A percentile compares a stretch with the other conserved stretches of the same genome.
phyloP scores from a whole-genome alignment of 1,284 basidiomycete genomes.

The Nidula niveotomentosa region DNA sequence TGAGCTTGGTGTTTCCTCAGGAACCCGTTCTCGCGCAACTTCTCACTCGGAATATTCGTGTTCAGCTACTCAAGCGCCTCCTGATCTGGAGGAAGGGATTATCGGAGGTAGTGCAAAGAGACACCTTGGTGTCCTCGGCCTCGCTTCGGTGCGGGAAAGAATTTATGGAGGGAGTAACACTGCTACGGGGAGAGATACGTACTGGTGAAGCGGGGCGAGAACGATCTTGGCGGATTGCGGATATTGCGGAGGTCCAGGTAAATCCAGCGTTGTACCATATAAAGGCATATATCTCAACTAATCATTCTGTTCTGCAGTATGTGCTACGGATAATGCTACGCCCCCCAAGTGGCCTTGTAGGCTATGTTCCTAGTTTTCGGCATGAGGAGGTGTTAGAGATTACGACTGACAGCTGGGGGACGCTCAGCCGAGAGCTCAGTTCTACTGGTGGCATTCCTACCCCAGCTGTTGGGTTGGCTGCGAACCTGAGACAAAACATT shows the following conservation, averaged over 20 bases:
- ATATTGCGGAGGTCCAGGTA: conserved; percentile 21
- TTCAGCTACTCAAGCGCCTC: conserved; percentile 38
- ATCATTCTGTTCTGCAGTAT: conserved; percentile 26
- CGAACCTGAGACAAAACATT: conserved; percentile 7
- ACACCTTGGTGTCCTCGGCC: conserved; percentile 15
- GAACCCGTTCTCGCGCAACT: conserved; percentile 37
- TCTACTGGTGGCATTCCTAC: conserved; percentile 37
- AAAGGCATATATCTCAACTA: conserved; percentile 1
- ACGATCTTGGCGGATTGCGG: conserved; percentile 19
- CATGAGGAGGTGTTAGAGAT: conserved; percentile 38
- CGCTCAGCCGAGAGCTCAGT: conserved; percentile 34
- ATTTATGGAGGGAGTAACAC: conserved; percentile 20
- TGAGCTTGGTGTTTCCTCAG: conserved; percentile 34
- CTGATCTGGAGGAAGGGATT: conserved; percentile 19
- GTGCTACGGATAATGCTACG: conserved; percentile 33
- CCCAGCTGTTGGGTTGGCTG: conserved; percentile 38
- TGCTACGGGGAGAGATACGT: conserved; percentile 22
- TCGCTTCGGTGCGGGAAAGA: conserved; percentile 21
- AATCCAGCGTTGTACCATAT: conserved; percentile 3
- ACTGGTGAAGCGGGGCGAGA: conserved; percentile 24
- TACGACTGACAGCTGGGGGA: conserved; percentile 42
- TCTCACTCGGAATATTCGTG: conserved; percentile 29
- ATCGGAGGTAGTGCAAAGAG: conserved; percentile 12
- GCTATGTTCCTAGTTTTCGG: conserved; percentile 36
- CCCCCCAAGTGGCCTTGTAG: conserved; percentile 27